A percentile compares a stretch with the other conserved stretches of the same genome.
phyloP scores from a whole-genome alignment of 1,284 basidiomycete species.

The Ustilago lituana region DNA sequence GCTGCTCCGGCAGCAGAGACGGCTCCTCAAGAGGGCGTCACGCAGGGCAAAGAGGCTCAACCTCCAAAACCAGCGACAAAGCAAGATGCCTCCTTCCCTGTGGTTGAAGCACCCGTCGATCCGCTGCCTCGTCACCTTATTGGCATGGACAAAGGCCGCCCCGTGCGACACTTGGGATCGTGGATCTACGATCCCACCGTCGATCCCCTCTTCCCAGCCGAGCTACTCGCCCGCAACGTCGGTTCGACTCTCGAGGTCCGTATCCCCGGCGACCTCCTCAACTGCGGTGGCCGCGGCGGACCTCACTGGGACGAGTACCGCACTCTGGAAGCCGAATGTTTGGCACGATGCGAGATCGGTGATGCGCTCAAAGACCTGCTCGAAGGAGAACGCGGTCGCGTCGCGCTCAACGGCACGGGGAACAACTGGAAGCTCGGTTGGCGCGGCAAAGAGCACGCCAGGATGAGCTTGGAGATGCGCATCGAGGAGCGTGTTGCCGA shows the following conservation, averaged over 20 bases:
- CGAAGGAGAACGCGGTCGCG: constrained; percentile 18
- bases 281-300: constrained; percentile 22
- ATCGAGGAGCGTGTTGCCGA: constrained; percentile 42
- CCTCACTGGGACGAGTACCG: constrained; percentile 36
- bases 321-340: constrained; percentile 18
- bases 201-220: constrained; percentile 58
- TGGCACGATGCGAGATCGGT: constrained; percentile 30
- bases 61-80: neutral
- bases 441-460: constrained; percentile 60
- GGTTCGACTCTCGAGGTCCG: constrained; percentile 65
- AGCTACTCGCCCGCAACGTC: constrained; percentile 61
- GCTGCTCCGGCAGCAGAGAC: neutral
- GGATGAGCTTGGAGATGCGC: constrained; percentile 55
- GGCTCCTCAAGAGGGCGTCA: neutral
- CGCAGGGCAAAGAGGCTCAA: neutral
- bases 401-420: constrained; percentile 26
- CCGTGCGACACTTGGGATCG: constrained; percentile 60
- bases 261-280: constrained; percentile 55
- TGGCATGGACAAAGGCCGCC: constrained; percentile 60
- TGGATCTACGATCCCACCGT: constrained; percentile 60
- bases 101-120: constrained; percentile 26
- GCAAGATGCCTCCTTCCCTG: constrained; percentile 3
- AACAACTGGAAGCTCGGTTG: constrained; percentile 62
- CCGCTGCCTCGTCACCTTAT: constrained; percentile 49
- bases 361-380: constrained; percentile 32